Base-by-base conservation (phyloP, 176 grass and related monocot genomes). In the Luzula sylvatica region DNA sequence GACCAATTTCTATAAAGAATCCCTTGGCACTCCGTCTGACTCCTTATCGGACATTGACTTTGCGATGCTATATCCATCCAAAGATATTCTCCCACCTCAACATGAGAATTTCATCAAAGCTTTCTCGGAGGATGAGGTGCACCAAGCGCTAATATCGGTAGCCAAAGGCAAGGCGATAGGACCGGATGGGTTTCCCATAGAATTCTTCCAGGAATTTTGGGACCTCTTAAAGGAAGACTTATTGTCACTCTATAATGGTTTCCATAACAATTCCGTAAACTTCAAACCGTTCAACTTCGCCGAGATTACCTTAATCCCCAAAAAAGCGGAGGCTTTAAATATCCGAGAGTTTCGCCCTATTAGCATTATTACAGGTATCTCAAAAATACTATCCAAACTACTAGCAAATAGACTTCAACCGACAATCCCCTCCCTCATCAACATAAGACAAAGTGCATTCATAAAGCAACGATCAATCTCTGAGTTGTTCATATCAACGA, bases 341-440 rank as follows among this genome's bases (percentile, higher is more conserved):
- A 22, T 50, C 14, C 18, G 23, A 1, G 17, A 50, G n/a, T n/a
- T n/a, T n/a, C n/a, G n/a, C n/a, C n/a, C n/a, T n/a, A n/a, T n/a
- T n/a, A n/a, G n/a, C n/a, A 8, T 50, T 20, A 2, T 50, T 2
- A 50, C 18, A 20, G 18, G 6, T 7, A 50, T 12, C 23, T 4
- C n/a, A 9, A 50, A 50, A 2, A 2, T 22, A 9, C 23, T 50
- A 20, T 8, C 46, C 23, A 22, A 50, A 20, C 18, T 50, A 20
- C 46, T 50, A 18, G n/a, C 46, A 8, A 50, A 50, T 50, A 50
- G 46, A 20, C n/a, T n/a, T n/a, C n/a, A n/a, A n/a, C n/a, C n/a
- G n/a, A n/a, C n/a, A n/a, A n/a, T n/a, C n/a, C n/a, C n/a, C 23
- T 21, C 7, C 7, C 2, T 50, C 7, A 50, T 50, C 0, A 15